phyloP scores from a whole-genome alignment of 1,284 basidiomycete genomes.

The Peniophora sp. region DNA sequence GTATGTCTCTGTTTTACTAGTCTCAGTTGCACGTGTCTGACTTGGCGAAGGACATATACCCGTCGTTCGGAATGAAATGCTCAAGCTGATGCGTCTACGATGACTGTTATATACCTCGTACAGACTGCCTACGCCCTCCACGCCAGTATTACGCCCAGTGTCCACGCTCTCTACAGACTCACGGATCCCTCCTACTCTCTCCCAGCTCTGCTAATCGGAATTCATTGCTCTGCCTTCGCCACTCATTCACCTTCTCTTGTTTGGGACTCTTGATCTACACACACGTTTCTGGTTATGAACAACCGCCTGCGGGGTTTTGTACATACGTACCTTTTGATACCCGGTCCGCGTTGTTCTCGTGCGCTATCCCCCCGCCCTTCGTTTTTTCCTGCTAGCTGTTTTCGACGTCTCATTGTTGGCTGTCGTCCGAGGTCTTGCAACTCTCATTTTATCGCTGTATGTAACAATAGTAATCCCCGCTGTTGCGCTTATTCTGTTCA shows the following conservation, averaged over 20 bases:
- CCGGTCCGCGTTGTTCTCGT: no score
- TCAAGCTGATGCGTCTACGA: conserved; percentile 1
- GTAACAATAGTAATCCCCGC: no score
- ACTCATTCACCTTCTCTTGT: no score
- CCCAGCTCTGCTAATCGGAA: no score
- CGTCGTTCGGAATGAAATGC: conserved; percentile 3
- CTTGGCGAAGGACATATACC: conserved; percentile 6
- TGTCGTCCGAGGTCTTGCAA: conserved; percentile 7
- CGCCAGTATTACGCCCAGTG: neutral
- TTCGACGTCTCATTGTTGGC: neutral
- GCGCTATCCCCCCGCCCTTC: neutral
- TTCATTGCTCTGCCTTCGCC: no score
- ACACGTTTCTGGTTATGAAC: no score
- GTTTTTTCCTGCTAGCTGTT: neutral
- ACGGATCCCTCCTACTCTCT: no score
- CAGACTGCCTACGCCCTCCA: conserved; percentile 1
- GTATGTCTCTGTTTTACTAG: conserved; percentile 16
- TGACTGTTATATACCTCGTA: neutral
- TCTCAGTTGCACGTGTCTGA: neutral
- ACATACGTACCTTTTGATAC: conserved; percentile 10
- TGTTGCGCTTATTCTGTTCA: no score
- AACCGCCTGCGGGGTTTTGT: neutral
- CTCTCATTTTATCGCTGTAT: neutral
- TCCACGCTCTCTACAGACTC: no score
- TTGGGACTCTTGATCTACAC: no score